Evolutionary conservation across 2,329 filamentous ascomycete genomes (phyloP).

Genomic region (Monilinia aucupariae): DNA sequence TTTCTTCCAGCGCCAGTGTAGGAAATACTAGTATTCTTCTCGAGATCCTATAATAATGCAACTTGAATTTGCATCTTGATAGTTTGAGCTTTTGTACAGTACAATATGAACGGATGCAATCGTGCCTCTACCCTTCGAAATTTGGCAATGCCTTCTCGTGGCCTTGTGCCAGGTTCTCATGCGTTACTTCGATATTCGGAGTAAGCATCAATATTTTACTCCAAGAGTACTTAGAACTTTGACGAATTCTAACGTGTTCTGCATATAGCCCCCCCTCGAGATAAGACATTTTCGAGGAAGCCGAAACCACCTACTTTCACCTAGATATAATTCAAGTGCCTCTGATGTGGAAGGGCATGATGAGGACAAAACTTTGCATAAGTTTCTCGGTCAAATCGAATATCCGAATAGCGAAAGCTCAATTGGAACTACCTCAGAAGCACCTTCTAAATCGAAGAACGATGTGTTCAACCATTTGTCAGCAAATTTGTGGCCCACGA

Average conservation of each 20-base stretch:
- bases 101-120: slow-evolving; percentile 35
- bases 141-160: slow-evolving; percentile 24
- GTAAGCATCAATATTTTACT: neutral
- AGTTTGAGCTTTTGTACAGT: slow-evolving; percentile 1
- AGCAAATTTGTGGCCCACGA: neutral
- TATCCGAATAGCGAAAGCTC: neutral
- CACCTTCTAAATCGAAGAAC: neutral
- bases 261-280: neutral
- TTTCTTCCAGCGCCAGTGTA: too few species aligned
- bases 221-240: neutral
- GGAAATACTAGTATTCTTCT: too few species aligned
- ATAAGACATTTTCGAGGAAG: neutral
- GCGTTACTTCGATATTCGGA: neutral
- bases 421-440: neutral
- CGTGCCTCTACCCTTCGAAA: slow-evolving; percentile 29
- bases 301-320: neutral
- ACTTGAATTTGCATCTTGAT: slow-evolving; percentile 1
- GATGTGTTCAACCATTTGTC: neutral
- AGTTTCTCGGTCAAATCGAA: neutral
- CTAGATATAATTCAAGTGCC: neutral
- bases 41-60: slow-evolving; percentile 1
- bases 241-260: neutral
- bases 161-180: slow-evolving; percentile 7
- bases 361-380: neutral
- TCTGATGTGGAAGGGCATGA: neutral